Conservation (phyloP, 202 grass and related monocot species). For the Dendrocalamus latiflorus region DNA sequence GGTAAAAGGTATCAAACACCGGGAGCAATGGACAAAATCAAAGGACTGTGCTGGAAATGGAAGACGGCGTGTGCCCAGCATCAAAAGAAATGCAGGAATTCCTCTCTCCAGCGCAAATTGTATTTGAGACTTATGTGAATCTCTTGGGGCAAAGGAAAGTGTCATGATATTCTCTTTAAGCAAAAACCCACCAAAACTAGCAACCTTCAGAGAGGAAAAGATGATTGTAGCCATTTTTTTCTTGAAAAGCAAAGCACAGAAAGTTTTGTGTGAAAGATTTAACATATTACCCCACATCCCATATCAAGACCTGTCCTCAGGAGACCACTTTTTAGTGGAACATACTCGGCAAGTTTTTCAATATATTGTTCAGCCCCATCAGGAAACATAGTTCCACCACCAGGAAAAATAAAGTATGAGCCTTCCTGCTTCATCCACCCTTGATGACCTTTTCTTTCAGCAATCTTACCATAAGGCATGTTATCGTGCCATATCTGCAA, state of each 20-base stretch:
- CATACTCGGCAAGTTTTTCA: conserved; percentile 51
- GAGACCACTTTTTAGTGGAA: conserved; percentile 58
- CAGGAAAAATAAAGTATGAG: conserved; percentile 77
- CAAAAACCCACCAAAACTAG: too few species aligned
- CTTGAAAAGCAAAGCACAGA: not conserved
- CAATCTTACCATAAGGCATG: conserved; percentile 96
- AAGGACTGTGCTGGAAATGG: conserved; percentile 78
- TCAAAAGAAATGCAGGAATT: conserved; percentile 87
- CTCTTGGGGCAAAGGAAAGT: too few species aligned
- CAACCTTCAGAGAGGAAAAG: too few species aligned
- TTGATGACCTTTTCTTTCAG: conserved; percentile 93
- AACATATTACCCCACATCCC: conserved; percentile 77
- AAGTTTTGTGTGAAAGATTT: not conserved
- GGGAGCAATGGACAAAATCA: conserved; percentile 90
- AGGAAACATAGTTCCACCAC: conserved; percentile 93
- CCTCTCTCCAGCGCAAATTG: too few species aligned
- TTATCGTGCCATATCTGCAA: conserved; percentile 97
- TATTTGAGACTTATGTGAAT: too few species aligned
- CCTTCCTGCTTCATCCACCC: conserved; percentile 94
- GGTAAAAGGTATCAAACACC: conserved; percentile 90
- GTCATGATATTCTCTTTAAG: too few species aligned
- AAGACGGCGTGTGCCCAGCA: conserved; percentile 76
- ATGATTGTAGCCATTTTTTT: not conserved
- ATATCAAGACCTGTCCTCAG: conserved; percentile 89
- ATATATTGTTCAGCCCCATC: conserved; percentile 84